Base-by-base conservation (phyloP, 106 monocot genomes). In the Vanilla planifolia region DNA sequence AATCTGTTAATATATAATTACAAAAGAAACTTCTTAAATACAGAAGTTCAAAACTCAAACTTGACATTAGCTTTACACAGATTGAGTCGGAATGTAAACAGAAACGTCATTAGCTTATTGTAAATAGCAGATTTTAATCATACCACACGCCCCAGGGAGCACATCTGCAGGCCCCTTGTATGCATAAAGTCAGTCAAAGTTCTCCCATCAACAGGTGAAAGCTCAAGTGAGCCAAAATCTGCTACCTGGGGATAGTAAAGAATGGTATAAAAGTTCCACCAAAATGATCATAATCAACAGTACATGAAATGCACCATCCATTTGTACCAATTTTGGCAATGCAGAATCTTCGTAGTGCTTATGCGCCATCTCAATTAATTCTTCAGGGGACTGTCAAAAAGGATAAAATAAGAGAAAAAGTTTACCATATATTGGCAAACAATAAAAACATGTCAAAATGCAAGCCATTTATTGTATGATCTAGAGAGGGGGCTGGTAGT, bases 181-280 rank as follows among this genome's bases (percentile, higher is more conserved):
- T 94, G 94, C 94, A 94, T 94, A 60, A 94, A 94, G 78, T 94
- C 94, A 17, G 94, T 94, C 39, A 94, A 46, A 67, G 94, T 94
- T 75, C 89, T 80, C 40, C 94, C 94, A 80, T 94, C 94, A 65
- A 94, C 94, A 57, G 94, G 94, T 68, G 89, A 89, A 55, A 94
- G 86, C 60, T 94, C 94, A 50, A 94, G 86, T 15, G 94, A 94
- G 43, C 85, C 83, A 81, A 94, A 94, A 78, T 94, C 94, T 43
- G 89, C 89, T 51, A 94, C 89, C 94, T 94, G 69, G 62, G 35
- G 27, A 67, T 24, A 35, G 15, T 27, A 41, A 20, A 42, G 37
- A 34, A 58, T 8, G 37, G 9, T 55, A 20, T 24, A 28, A 24
- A 17, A 22, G 35, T 55, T 52, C 39, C n/a, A 32, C 45, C 41